Evolutionary conservation across 1,284 basidiomycete genomes (phyloP).

Genomic region (Malassezia sympodialis): DNA sequence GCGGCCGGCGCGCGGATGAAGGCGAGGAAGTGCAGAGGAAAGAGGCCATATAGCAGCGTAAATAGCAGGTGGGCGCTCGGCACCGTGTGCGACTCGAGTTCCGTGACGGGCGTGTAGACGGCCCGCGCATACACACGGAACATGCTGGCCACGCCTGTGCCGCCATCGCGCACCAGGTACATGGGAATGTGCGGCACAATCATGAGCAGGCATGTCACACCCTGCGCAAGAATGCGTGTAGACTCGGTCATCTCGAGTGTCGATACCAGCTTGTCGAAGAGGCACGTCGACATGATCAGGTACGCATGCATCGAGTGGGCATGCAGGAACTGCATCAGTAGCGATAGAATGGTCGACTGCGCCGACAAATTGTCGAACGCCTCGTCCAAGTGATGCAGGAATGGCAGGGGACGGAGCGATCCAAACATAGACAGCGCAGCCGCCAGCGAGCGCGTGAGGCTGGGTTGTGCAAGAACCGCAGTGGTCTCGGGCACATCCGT

Average conservation of each 20-base stretch:
- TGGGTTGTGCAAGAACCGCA: not conserved
- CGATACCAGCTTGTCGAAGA: constrained; percentile 30
- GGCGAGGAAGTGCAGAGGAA: constrained; percentile 67
- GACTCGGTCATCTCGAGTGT: constrained; percentile 35
- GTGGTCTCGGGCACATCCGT: constrained; percentile 8
- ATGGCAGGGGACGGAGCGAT: constrained; percentile 30
- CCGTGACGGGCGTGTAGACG: constrained; percentile 30
- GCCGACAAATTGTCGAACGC: constrained; percentile 24
- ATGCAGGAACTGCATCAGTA: constrained; percentile 38
- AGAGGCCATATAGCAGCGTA: constrained; percentile 72
- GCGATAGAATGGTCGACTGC: constrained; percentile 31
- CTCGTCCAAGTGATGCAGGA: constrained; percentile 40
- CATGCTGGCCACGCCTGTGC: constrained; percentile 30
- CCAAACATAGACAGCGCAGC: constrained; percentile 22
- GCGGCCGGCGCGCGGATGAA: constrained; percentile 61
- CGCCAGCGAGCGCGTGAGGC: not conserved
- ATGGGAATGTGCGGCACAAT: constrained; percentile 43
- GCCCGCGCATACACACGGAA: constrained; percentile 39
- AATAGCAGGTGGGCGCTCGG: constrained; percentile 51
- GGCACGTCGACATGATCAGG: constrained; percentile 35
- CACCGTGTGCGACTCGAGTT: constrained; percentile 21
- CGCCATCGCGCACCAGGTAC: constrained; percentile 39
- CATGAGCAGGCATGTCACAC: constrained; percentile 37
- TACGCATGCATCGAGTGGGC: constrained; percentile 38
- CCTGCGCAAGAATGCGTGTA: constrained; percentile 31